A percentile compares a stretch with the other conserved stretches of the same genome.
phyloP scores from a whole-genome alignment of 345 rosid genomes.

The Durio zibethinus region DNA sequence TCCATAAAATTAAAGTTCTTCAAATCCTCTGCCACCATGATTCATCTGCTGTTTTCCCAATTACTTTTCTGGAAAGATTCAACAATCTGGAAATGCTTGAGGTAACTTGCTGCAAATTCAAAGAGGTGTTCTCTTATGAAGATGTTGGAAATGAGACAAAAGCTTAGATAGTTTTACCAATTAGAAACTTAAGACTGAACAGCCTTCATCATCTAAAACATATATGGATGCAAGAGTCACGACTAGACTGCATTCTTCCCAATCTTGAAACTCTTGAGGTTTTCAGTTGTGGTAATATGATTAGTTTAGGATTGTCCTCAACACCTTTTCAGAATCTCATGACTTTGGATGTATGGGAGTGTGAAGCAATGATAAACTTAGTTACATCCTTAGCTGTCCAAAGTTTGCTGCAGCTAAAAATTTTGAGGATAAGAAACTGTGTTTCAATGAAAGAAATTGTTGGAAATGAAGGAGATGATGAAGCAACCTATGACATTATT shows the following conservation, averaged over 20 bases:
- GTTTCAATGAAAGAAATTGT: not conserved
- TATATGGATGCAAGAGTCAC: too few species aligned
- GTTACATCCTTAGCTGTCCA: too few species aligned
- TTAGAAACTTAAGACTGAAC: too few species aligned
- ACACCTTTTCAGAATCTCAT: slow-evolving; percentile 15
- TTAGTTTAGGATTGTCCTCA: not conserved
- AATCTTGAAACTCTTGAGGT: not conserved
- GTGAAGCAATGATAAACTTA: not conserved
- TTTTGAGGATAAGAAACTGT: not conserved
- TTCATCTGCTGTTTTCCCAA: not conserved
- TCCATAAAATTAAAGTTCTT: too few species aligned
- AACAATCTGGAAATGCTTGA: too few species aligned
- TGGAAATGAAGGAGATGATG: not conserved
- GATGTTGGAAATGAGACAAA: too few species aligned
- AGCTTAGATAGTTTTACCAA: too few species aligned
- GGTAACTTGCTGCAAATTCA: too few species aligned
- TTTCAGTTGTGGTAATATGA: not conserved
- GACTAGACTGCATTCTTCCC: too few species aligned
- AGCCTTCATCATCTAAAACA: too few species aligned
- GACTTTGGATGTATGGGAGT: not conserved
- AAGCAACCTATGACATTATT: not conserved
- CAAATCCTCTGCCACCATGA: not conserved
- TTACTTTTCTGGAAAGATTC: not conserved
- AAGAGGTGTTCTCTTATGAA: not conserved
- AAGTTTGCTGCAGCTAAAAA: not conserved